A percentile compares a stretch with the other conserved stretches of the same genome.
Conservation (phyloP, 805 yeast species). For the Lipomyces chichibuensis region DNA sequence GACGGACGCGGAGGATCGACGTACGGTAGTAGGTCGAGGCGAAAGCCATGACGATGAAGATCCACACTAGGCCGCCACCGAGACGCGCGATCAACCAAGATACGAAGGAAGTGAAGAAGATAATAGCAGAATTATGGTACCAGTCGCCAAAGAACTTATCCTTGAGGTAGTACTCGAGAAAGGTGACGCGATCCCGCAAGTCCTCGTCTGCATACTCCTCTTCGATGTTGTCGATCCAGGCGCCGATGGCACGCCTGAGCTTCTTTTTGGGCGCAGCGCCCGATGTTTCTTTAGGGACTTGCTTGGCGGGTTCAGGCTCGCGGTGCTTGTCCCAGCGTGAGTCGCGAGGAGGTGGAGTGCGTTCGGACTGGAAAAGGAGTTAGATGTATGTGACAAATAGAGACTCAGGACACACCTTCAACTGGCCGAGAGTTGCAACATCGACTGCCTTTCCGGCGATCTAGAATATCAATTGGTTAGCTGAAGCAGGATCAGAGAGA, state of each 20-base stretch:
- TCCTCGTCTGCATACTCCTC: conserved; percentile 26
- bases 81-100: conserved; percentile 82
- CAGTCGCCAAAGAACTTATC: conserved; percentile 87
- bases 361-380: conserved; percentile 11
- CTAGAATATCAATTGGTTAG: conserved; percentile 8
- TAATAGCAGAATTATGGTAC: conserved; percentile 84
- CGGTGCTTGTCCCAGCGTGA: conserved; percentile 31
- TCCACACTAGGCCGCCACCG: conserved; percentile 76
- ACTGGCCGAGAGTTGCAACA: conserved; percentile 24
- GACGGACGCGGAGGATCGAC: conserved; percentile 78
- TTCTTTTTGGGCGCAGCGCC: neutral
- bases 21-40: conserved; percentile 76
- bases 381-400: neutral
- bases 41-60: conserved; percentile 69
- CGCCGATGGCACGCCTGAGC: conserved; percentile 14
- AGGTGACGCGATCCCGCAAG: conserved; percentile 55
- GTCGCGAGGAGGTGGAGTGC: conserved; percentile 25
- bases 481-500: neutral
- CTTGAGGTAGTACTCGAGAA: conserved; percentile 75
- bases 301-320: conserved; percentile 13
- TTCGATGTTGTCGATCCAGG: conserved; percentile 23
- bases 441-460: conserved; percentile 31
- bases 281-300: neutral
- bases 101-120: conserved; percentile 66
- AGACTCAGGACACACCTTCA: conserved; percentile 11